Evolutionary conservation across 352 stramenopile species (phyloP).

Genomic region (Bremia lactucae): DNA sequence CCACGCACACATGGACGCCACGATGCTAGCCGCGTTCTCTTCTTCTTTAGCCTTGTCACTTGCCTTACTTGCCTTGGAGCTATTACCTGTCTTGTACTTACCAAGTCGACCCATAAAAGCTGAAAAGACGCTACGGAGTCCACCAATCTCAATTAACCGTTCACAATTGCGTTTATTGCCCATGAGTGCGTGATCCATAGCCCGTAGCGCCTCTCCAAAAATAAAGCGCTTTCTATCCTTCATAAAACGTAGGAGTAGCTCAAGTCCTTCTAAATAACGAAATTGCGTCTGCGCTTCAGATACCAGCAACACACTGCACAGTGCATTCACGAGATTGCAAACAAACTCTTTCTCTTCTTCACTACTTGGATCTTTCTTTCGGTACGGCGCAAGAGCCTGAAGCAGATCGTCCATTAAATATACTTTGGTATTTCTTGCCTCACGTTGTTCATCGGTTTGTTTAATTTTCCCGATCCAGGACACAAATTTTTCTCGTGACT

Average conservation of each 20-base stretch:
- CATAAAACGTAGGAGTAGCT: constrained; percentile 88
- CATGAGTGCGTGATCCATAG: constrained; percentile 54
- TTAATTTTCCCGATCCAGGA: constrained; percentile 8
- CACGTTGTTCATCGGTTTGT: constrained; percentile 7
- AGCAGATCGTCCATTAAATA: constrained; percentile 89
- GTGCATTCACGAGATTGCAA: constrained; percentile 87
- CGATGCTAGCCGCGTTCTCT: constrained; percentile 52
- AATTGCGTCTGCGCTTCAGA: constrained; percentile 40
- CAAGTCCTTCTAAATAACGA: constrained; percentile 77
- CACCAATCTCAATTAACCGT: constrained; percentile 52
- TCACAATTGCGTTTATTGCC: constrained; percentile 53
- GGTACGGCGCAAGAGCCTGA: constrained; percentile 79
- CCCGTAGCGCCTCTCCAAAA: constrained; percentile 41
- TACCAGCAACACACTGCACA: constrained; percentile 71
- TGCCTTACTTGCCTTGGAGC: constrained; percentile 18
- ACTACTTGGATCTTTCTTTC: constrained; percentile 68
- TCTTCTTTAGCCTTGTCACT: constrained; percentile 34
- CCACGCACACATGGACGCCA: constrained; percentile 55
- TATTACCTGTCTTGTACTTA: constrained; percentile 29
- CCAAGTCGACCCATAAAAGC: constrained; percentile 52
- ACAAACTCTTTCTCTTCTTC: constrained; percentile 88
- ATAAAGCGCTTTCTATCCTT: constrained; percentile 76
- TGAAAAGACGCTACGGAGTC: constrained; percentile 52
- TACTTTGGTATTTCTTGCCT: constrained; percentile 10
- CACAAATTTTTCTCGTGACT: constrained; percentile 34